These are phyloP conservation scores for Malania oleifera DNA, from an alignment of 164 flowering plant species.

Conservation along the genomic window DNA sequence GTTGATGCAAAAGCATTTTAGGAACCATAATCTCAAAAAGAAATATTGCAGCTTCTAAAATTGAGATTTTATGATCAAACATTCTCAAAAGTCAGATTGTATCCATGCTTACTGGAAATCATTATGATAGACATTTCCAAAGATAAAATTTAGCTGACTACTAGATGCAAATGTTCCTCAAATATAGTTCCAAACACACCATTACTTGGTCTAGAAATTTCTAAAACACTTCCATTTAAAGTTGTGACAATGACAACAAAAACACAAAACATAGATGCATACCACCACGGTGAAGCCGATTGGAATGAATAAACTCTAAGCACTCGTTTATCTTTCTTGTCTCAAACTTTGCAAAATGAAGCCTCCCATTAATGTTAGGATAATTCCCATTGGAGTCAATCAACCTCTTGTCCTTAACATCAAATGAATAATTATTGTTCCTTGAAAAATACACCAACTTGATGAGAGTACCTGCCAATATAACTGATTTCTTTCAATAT, in stretches of 20 bases:
- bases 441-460: slow-evolving; percentile 55
- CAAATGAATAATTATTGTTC: slow-evolving; percentile 10
- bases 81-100: too few species aligned
- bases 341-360: slow-evolving; percentile 60
- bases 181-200: not conserved
- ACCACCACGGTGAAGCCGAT: slow-evolving; percentile 38
- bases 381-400: slow-evolving; percentile 11
- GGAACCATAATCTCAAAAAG: too few species aligned
- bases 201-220: not conserved
- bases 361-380: slow-evolving; percentile 36
- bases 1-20: too few species aligned
- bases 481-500: not conserved
- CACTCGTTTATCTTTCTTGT: slow-evolving; percentile 59
- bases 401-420: slow-evolving; percentile 8
- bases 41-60: too few species aligned
- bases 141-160: too few species aligned
- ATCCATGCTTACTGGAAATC: too few species aligned
- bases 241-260: not conserved
- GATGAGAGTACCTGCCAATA: slow-evolving; percentile 45
- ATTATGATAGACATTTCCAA: too few species aligned
- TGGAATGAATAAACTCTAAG: slow-evolving; percentile 42
- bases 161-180: too few species aligned
- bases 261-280: slow-evolving; percentile 7
- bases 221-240: not conserved
- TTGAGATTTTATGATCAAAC: too few species aligned